Evolutionary conservation across 306 rosid genomes (phyloP).

Genomic region (Crotalaria pallida): DNA sequence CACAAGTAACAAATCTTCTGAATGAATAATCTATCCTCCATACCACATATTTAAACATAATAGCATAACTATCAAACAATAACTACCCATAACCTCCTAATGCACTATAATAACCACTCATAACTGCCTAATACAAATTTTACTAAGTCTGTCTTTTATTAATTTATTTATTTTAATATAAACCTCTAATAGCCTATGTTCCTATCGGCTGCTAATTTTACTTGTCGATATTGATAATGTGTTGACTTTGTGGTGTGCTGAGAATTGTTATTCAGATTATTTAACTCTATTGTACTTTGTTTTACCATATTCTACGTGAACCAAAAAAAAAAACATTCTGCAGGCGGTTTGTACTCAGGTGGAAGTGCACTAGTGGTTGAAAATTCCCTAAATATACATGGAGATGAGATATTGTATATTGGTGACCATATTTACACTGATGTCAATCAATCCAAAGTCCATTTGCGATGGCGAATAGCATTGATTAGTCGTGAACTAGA

Average conservation of each 20-base stretch:
- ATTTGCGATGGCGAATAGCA: conserved; percentile 96
- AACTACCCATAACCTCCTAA: too few species aligned
- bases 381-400: conserved; percentile 74
- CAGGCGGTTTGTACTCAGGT: conserved; percentile 96
- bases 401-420: conserved; percentile 92
- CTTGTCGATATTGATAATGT: background rate
- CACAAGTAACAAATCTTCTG: too few species aligned
- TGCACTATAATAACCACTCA: too few species aligned
- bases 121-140: too few species aligned
- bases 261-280: background rate
- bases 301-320: conserved; percentile 23
- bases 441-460: conserved; percentile 94
- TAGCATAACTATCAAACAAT: too few species aligned
- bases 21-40: too few species aligned
- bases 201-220: conserved; percentile 11
- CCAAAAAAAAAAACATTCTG: too few species aligned
- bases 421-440: conserved; percentile 98
- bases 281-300: background rate
- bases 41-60: too few species aligned
- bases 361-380: conserved; percentile 97
- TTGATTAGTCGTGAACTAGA: conserved; percentile 89
- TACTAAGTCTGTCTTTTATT: too few species aligned
- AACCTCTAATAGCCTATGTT: too few species aligned
- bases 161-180: too few species aligned
- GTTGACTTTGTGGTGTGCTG: background rate